A percentile compares a stretch with the other conserved stretches of the same genome.
These are phyloP conservation scores for Exophiala dermatitidis DNA, from an alignment of 2,329 filamentous ascomycete genomes.

Conservation along the genomic window DNA sequence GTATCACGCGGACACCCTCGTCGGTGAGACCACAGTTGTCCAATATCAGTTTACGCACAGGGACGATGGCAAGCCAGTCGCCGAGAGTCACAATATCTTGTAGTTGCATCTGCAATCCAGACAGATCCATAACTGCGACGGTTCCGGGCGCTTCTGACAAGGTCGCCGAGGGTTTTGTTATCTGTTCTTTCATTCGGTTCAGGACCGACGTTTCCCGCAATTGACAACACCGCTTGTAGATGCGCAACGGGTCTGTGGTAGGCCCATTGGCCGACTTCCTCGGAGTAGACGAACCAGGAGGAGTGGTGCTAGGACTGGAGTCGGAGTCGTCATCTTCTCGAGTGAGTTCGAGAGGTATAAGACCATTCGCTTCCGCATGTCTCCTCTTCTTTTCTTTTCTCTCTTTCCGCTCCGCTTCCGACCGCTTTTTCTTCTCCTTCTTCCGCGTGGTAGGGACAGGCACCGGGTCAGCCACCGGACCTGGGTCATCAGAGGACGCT, in stretches of 20 bases:
- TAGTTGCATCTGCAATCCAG: constrained; percentile 73
- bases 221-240: constrained; percentile 92
- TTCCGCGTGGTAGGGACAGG: constrained; percentile 57
- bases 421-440: constrained; percentile 93
- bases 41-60: constrained; percentile 75
- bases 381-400: constrained; percentile 81
- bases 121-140: constrained; percentile 74
- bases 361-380: constrained; percentile 80
- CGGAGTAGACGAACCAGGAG: constrained; percentile 30
- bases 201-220: constrained; percentile 85
- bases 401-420: constrained; percentile 85
- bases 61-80: constrained; percentile 90
- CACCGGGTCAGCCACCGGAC: constrained; percentile 23
- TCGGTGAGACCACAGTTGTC: constrained; percentile 84
- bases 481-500: constrained; percentile 6
- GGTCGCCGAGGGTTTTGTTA: constrained; percentile 62
- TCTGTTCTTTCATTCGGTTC: constrained; percentile 84
- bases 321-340: constrained; percentile 58
- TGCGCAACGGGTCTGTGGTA: constrained; percentile 82
- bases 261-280: constrained; percentile 54
- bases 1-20: constrained; percentile 75
- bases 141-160: constrained; percentile 61
- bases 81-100: constrained; percentile 80
- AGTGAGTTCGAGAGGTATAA: constrained; percentile 74
- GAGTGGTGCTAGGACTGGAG: constrained; percentile 35